phyloP scores from a whole-genome alignment of 2,329 filamentous ascomycete genomes.

The Leptographium lundbergii region DNA sequence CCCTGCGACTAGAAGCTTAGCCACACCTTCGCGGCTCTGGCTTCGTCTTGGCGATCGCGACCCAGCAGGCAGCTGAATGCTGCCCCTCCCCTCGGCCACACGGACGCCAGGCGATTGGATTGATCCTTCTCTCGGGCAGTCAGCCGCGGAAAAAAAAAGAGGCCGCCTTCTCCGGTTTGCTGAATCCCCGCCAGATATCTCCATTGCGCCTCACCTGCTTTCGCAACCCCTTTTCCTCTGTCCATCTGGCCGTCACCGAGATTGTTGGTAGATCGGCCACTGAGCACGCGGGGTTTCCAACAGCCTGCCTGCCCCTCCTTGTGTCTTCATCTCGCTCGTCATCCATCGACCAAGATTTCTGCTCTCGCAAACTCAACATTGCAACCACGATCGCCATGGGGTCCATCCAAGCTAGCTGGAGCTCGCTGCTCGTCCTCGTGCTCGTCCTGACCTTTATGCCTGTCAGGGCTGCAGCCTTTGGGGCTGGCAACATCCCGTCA shows the following conservation, averaged over 20 bases:
- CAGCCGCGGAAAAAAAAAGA: background rate
- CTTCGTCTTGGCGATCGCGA: background rate
- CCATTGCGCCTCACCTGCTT: background rate
- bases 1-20: background rate
- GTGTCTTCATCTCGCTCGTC: background rate
- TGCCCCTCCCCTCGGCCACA: background rate
- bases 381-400: constrained; percentile 26
- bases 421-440: constrained; percentile 38
- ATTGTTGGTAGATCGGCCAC: background rate
- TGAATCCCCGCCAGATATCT: background rate
- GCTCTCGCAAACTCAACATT: background rate
- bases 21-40: background rate
- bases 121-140: background rate
- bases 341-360: background rate
- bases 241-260: background rate
- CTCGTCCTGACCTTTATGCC: constrained; percentile 44
- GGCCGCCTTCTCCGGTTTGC: background rate
- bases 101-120: background rate
- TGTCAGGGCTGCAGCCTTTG: constrained; percentile 46
- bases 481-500: constrained; percentile 60
- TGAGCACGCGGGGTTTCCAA: background rate
- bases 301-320: background rate
- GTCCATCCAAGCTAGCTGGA: constrained; percentile 32
- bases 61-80: background rate
- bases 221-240: background rate